Evolutionary conservation across 192 early-diverging fungal genomes (phyloP).

Genomic region (Funneliformis mosseae): DNA sequence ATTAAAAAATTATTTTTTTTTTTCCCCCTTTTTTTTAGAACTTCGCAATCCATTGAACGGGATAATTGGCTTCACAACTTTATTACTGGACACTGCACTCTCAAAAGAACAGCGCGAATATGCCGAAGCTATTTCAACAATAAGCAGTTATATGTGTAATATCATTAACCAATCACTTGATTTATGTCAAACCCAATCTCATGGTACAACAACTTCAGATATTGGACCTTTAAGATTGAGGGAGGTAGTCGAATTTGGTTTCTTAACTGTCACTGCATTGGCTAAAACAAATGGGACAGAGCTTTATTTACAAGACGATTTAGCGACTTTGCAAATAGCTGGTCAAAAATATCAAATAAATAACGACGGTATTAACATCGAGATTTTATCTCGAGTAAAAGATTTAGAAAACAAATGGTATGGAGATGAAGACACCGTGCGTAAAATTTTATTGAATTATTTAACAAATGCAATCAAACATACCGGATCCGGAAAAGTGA

Average conservation of each 20-base stretch:
- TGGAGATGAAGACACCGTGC: not conserved
- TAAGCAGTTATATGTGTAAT: constrained; percentile 7
- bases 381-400: not conserved
- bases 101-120: not conserved
- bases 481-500: not conserved
- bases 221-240: not conserved
- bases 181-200: constrained; percentile 7
- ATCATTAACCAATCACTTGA: constrained; percentile 11
- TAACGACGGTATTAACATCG: not conserved
- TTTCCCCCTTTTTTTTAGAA: not conserved
- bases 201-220: not conserved
- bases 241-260: not conserved
- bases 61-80: not conserved
- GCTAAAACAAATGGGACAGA: not conserved
- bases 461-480: not conserved
- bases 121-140: not conserved
- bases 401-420: not conserved
- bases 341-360: not conserved
- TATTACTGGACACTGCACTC: not conserved
- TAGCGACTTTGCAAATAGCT: not conserved
- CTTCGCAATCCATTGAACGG: constrained; percentile 14
- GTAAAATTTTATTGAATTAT: constrained; percentile 9
- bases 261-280: not conserved
- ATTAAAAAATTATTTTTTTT: too few relatives aligned
- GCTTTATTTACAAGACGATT: not conserved